These are phyloP conservation scores for Debaryomyces prosopidis DNA, from an alignment of 805 yeast genomes.

Conservation along the genomic window DNA sequence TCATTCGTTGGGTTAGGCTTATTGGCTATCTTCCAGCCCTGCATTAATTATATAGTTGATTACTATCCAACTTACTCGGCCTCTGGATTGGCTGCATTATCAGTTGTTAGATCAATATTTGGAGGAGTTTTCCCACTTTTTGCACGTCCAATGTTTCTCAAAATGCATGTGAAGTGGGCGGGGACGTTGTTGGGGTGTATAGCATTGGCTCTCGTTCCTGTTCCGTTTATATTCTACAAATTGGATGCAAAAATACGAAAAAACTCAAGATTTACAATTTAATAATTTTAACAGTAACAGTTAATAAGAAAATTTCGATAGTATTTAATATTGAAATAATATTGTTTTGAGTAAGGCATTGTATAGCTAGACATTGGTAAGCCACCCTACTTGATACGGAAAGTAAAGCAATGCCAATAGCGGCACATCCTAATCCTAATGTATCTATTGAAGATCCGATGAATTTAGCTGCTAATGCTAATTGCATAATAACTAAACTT, in stretches of 20 bases:
- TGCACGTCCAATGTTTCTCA: slow-evolving; percentile 45
- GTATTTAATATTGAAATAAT: no score
- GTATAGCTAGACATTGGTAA: no score
- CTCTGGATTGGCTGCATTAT: slow-evolving; percentile 57
- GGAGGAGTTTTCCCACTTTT: slow-evolving; percentile 58
- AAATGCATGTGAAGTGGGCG: slow-evolving; percentile 51
- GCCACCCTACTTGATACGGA: no score
- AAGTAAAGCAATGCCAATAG: no score
- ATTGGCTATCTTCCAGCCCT: slow-evolving; percentile 51
- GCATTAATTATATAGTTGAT: slow-evolving; percentile 55
- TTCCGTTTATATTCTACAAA: slow-evolving; percentile 48
- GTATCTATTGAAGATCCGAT: no score
- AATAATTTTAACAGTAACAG: no score
- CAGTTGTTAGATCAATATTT: slow-evolving; percentile 51
- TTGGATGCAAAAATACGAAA: slow-evolving; percentile 36
- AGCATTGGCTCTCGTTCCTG: slow-evolving; percentile 46
- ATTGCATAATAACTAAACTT: no score
- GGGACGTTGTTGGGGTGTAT: slow-evolving; percentile 50
- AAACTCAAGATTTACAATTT: slow-evolving; percentile 14
- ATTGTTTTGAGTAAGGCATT: no score
- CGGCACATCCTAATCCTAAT: no score
- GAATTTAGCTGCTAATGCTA: no score
- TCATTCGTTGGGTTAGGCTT: slow-evolving; percentile 37
- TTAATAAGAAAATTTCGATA: no score
- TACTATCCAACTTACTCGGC: slow-evolving; percentile 54